Evolutionary conservation across 2,329 filamentous ascomycete genomes (phyloP), one percentile per base, ranked within the genome.

Genomic region (Cladosporium phlei): DNA sequence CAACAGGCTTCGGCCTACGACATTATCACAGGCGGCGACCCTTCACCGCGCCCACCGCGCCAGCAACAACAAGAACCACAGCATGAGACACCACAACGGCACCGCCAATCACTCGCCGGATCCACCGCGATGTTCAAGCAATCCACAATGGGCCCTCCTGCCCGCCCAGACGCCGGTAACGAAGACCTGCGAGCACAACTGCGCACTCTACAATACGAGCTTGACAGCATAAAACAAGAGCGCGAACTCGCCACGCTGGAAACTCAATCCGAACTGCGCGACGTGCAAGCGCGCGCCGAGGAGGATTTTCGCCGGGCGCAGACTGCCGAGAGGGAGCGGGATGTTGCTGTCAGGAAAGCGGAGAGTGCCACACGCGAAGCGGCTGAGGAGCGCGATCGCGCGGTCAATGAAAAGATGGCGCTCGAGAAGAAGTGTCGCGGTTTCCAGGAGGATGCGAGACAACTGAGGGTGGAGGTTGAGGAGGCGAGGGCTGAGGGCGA

Each of bases 161-260:
- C 46, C 19, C 51, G 53, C 28, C 44, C 67, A 21, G 69, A 73
- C 47, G 60, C 65, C 53, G 62, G 65, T 56, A 83, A 79, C 50
- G 90, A 97, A 60, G 85, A 90, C 54, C 75, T 97, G 20, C 90
- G 91, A 61, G 88, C 91, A 2, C 88, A 96, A 66, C 74, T 97
- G 32, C 93, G 90, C 52, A 87, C 88, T 0, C 72, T 96, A 40
- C 84, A 83, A 52, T 98, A 96, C 69, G 88, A 91, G 49, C 76
- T 95, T 55, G 86, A 89, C 59, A 91, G 86, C 14, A 72, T 87
- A 44, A 90, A 91, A 59, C 88, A 95, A 57, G 91, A 97, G 61
- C 84, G 86, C 57, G 88, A 95, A 48, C 78, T 96, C 58, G 74
- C 82, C 38, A 76, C 81, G 8, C 74, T 95, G 12, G 83, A 88